These are phyloP conservation scores for Yarrowia osloensis DNA, from an alignment of 805 yeast genomes.

Conservation along the genomic window DNA sequence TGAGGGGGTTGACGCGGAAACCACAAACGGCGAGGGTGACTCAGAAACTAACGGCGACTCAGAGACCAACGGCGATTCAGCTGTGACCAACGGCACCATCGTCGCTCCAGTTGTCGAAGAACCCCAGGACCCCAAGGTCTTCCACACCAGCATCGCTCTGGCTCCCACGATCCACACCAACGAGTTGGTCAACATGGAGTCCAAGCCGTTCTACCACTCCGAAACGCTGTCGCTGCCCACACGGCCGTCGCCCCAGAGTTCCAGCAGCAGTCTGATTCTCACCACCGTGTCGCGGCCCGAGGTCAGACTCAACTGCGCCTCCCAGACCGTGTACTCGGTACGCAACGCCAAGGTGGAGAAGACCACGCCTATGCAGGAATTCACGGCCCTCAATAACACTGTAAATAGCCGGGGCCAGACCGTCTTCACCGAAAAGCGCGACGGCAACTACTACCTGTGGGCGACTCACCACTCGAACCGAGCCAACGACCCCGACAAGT, in stretches of 20 bases:
- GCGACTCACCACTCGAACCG: conserved; percentile 1
- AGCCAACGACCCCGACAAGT: conserved; percentile 10
- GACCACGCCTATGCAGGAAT: neutral
- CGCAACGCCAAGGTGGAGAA: neutral
- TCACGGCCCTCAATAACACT: conserved; percentile 20
- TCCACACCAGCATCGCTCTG: neutral
- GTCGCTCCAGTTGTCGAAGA: too few species aligned
- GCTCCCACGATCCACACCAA: neutral
- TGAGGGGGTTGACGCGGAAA: too few species aligned
- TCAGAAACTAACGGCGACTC: neutral
- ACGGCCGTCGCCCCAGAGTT: neutral
- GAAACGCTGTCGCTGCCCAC: neutral
- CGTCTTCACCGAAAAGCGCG: neutral
- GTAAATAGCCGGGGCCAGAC: conserved; percentile 21
- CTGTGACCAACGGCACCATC: neutral
- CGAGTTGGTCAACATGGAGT: neutral
- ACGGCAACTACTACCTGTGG: conserved; percentile 9
- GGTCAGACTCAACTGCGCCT: neutral
- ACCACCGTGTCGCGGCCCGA: neutral
- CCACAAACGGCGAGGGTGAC: neutral
- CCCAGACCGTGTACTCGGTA: neutral
- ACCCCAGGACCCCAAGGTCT: neutral
- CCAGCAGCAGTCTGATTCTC: neutral
- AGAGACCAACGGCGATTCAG: neutral
- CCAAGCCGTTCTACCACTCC: conserved; percentile 19